Conservation (phyloP, 495 filamentous ascomycete species). For the Trichoderma orchidacearum region DNA sequence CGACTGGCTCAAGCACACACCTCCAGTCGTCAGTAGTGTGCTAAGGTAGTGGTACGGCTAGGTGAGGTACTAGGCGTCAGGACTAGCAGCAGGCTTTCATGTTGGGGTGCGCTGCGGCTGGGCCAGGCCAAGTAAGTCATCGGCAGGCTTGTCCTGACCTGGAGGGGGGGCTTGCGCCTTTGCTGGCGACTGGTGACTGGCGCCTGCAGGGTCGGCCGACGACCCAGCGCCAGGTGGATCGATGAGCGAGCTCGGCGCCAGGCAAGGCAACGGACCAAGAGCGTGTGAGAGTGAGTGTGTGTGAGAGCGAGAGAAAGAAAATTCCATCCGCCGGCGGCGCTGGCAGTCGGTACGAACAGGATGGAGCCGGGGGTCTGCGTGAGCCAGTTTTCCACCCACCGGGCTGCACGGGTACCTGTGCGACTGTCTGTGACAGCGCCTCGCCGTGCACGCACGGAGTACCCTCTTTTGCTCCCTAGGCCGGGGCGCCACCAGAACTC, state of each 20-base stretch:
- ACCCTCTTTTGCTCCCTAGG: neutral
- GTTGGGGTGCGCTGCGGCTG: neutral
- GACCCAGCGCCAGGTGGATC: neutral
- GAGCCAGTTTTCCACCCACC: no score
- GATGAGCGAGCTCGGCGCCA: neutral
- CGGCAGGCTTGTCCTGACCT: no score
- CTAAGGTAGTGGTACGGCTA: no score
- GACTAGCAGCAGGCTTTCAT: conserved; percentile 1
- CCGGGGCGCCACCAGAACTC: neutral
- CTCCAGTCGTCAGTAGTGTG: no score
- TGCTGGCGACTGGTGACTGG: neutral
- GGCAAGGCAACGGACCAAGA: neutral
- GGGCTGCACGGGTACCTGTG: neutral
- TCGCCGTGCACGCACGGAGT: neutral
- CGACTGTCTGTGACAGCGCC: no score
- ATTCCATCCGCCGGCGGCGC: no score
- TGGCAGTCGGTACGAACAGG: neutral
- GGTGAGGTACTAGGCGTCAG: no score
- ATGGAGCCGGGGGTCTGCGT: neutral
- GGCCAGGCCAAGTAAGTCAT: no score
- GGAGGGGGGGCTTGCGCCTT: no score
- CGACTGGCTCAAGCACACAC: no score
- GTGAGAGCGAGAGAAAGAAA: neutral
- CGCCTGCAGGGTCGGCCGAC: neutral
- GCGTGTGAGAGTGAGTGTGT: no score